Conservation (phyloP, 257 asterid species). For the Orobanche coerulescens region DNA sequence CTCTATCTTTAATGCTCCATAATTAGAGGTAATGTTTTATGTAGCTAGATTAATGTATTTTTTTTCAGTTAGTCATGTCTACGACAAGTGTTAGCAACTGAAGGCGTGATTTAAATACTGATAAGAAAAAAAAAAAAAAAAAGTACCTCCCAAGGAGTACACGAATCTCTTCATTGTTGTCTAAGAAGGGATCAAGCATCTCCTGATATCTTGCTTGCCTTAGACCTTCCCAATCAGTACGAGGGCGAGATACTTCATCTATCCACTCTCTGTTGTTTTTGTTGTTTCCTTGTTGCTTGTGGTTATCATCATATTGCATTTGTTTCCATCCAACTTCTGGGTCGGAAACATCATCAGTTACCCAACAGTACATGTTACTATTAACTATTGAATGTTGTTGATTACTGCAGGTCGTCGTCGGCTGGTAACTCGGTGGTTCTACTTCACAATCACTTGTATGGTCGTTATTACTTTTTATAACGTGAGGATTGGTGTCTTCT, state of each 20-base stretch:
- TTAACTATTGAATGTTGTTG: slow-evolving; percentile 28
- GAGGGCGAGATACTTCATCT: slow-evolving; percentile 75
- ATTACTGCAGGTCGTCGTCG: slow-evolving; percentile 23
- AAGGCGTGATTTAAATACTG: not conserved
- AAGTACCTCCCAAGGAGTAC: slow-evolving; percentile 61
- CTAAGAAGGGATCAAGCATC: slow-evolving; percentile 76
- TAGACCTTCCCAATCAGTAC: slow-evolving; percentile 81
- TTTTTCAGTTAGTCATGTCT: too few species aligned
- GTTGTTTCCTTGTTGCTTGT: slow-evolving; percentile 26
- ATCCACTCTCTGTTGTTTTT: slow-evolving; percentile 54
- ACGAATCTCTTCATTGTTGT: slow-evolving; percentile 69
- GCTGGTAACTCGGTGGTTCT: slow-evolving; percentile 23
- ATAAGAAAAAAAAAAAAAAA: not conserved
- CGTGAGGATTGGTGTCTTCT: slow-evolving; percentile 21
- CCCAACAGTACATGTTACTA: slow-evolving; percentile 37
- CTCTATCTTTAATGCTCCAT: too few species aligned
- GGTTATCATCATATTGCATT: slow-evolving; percentile 32
- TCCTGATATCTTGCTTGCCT: slow-evolving; percentile 85
- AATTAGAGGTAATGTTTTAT: too few species aligned
- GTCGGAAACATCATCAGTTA: slow-evolving; percentile 42
- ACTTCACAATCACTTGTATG: slow-evolving; percentile 19
- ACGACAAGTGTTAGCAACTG: too few species aligned
- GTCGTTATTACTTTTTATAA: slow-evolving; percentile 22
- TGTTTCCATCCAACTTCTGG: slow-evolving; percentile 50
- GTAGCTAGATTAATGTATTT: too few species aligned